Base-by-base conservation (phyloP, 1,139 yeast genomes). In the Geotrichum armillariae region DNA sequence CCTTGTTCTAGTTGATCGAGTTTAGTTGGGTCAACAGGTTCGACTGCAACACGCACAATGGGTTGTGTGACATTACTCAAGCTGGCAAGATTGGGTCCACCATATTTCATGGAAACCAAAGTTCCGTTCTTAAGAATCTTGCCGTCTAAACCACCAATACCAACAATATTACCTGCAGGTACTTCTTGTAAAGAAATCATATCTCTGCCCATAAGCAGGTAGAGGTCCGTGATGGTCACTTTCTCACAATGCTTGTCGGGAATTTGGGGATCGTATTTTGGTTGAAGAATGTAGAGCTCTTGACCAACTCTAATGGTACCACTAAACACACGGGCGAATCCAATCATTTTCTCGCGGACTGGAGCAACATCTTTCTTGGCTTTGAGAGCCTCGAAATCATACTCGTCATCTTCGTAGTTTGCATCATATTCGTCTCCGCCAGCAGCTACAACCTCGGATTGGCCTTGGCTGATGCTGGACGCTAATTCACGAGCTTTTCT, bases 111-210 rank as follows among this genome's bases (percentile, higher is more conserved):
- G 55, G 75, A 59, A 16, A 86, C 75, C 41, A 93, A 67, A 0
- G 99, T 90, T 45, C 96, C 99, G 63, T 84, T 88, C 66, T 94
- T 94, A 57, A 93, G 70, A 25, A 93, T 78, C 47, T 80, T 80
- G 9, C 87, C 86, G 18, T 85, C 96, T 37, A 94, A 74, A 0
- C 99, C 99, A 23, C 90, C 94, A 47, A 94, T 85, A 43, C 98
- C 99, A 6, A 89, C 95, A 57, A 94, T 89, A 59, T 87, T 89
- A 32, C 99, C 99, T 1, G 98, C 94, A 1, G 96, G 96, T 2
- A 93, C 97, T 11, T 75, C 77, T 27, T 83, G 77, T 59, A 94
- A 74, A 11, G 89, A 75, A 2, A 90, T 82, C 49, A 93, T 73
- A 55, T 93, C 98, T 56, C 93, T 76, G 12, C 99, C 99, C 99